Base-by-base conservation (phyloP, 2,329 filamentous ascomycete genomes). In the Hawksworthiomyces lignivorus region DNA sequence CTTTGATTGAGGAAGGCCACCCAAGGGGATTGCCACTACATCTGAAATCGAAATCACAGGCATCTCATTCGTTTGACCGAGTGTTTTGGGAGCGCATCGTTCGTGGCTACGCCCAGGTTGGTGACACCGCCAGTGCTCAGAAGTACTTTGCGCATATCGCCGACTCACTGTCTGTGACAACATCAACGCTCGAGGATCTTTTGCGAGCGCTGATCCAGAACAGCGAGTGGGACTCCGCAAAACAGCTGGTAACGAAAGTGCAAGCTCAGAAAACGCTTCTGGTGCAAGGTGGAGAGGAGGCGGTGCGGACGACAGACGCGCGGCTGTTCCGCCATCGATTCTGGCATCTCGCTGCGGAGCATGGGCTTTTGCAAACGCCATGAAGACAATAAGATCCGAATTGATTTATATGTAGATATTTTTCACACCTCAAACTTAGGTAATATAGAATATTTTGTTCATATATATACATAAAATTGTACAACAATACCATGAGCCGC, bases 11-110 rank as follows among this genome's bases (percentile, higher is more conserved):
- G 18, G 74, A 84, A 54, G 66, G 46, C 14, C 26, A 35, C 11
- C 46, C 42, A 12, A n/a, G n/a, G n/a, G n/a, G n/a, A n/a, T n/a
- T n/a, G n/a, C n/a, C n/a, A n/a, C n/a, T n/a, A n/a, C n/a, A n/a
- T n/a, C n/a, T n/a, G n/a, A n/a, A n/a, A n/a, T n/a, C n/a, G n/a
- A n/a, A n/a, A n/a, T n/a, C n/a, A n/a, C n/a, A n/a, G 9, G n/a
- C 19, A 15, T 42, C 35, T 7, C 34, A 38, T 20, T 39, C 43
- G 37, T 54, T 68, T 3, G 82, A 87, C 57, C 67, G 69, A 47
- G 69, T 80, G 12, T 77, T 88, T 51, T 87, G 80, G 71, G 82
- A 86, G 58, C 72, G 80, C 40, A 68, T 83, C 47, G 73, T 88
- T 48, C 75, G 78, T 54, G 82, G 81, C 2, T 86, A 82, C 56